Conservation (phyloP, 495 filamentous ascomycete genomes). For the Xylaria curta region DNA sequence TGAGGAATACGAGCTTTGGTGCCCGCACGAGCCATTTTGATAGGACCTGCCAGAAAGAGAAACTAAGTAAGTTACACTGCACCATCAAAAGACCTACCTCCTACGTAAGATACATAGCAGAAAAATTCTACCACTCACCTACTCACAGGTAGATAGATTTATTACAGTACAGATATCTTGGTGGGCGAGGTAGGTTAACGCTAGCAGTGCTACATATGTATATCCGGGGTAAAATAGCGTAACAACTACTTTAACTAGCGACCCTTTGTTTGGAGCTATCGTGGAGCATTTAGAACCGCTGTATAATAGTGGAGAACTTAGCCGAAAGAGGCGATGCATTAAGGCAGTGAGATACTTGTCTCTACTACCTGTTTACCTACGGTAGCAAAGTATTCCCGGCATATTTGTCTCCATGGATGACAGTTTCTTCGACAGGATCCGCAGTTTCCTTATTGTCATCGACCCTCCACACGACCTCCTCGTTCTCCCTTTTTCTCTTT, state of each 20-base stretch:
- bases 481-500: neutral
- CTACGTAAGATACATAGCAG: neutral
- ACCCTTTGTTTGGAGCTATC: neutral
- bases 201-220: neutral
- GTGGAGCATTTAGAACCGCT: neutral
- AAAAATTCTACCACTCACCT: neutral
- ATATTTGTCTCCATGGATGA: neutral
- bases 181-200: neutral
- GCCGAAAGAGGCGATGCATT: neutral
- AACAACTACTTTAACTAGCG: neutral
- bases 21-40: neutral
- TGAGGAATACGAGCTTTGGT: slow-evolving; percentile 11
- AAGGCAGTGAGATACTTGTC: neutral
- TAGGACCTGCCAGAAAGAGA: slow-evolving; percentile 8
- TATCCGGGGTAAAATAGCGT: slow-evolving; percentile 8
- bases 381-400: neutral
- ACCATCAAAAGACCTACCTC: neutral
- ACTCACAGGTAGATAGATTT: neutral
- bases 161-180: neutral
- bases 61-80: neutral
- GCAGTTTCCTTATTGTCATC: slow-evolving; percentile 6
- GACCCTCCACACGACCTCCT: neutral
- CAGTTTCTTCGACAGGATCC: neutral
- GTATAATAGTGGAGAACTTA: slow-evolving; percentile 10
- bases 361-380: neutral